Evolutionary conservation across 495 filamentous ascomycete genomes (phyloP), one percentile per base, ranked within the genome.

Genomic region (Xylaria venustula): DNA sequence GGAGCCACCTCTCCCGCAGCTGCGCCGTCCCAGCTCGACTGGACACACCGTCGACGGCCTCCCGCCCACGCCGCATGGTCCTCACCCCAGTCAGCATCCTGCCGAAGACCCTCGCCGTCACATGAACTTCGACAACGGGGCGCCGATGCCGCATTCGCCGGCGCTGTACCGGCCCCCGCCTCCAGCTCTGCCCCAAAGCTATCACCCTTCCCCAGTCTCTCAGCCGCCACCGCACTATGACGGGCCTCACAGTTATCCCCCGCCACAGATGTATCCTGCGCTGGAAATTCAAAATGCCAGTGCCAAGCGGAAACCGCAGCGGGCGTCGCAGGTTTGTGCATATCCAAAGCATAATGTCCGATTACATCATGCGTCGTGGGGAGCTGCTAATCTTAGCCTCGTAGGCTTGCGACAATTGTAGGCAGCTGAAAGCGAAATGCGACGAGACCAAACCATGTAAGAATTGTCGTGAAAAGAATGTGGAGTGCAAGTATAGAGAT

Each of bases 381-480:
- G 14, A 52, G 50, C 36, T 15, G 63, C 73, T 77, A 65, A 75
- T 67, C 46, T 32, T 30, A 51, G 48, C 56, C 34, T 59, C 8
- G 37, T n/a, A 88, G 81, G 87, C 87, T 30, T 90, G 87, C 71
- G 86, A 90, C 62, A 81, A 80, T 66, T 90, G 87, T 73, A 79
- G 87, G 49, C 74, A 80, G 53, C 77, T 87, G n/a, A 90, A 90
- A 69, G 86, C 86, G 26, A 89, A 88, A 72, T 90, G 87, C 68
- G 85, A 88, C 59, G 87, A 90, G 75, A 76, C 77, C 53, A 86
- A 81, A 70, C 86, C 82, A 2, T 85, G 82, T 64, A 79, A 78
- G 41, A 83, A 77, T 42, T 85, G 82, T 61, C 77, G 76, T 50
- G 82, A 85, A 59, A 85, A 85, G 62, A 78, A 77, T 44, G 71